These are phyloP conservation scores for Lipomyces kockii DNA, from an alignment of 805 yeast species.

Conservation along the genomic window DNA sequence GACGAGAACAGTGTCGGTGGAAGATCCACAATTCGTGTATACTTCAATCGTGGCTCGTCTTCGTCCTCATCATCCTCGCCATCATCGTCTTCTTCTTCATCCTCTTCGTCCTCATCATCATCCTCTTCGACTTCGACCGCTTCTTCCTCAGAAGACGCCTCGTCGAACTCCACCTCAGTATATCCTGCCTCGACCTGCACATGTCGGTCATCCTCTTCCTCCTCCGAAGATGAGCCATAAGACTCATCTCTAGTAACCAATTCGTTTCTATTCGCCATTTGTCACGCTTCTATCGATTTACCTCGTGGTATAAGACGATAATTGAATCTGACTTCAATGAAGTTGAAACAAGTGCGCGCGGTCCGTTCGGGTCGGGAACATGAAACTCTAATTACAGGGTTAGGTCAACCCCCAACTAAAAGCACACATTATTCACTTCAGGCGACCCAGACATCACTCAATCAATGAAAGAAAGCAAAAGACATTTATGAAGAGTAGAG, in stretches of 20 bases:
- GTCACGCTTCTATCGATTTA: background rate
- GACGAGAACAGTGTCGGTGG: constrained; percentile 72
- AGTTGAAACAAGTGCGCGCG: too few species aligned
- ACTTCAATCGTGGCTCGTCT: constrained; percentile 70
- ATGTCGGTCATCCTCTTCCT: constrained; percentile 25
- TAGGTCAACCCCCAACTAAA: background rate
- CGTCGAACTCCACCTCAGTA: constrained; percentile 21
- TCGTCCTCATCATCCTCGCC: constrained; percentile 46
- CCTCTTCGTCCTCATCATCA: constrained; percentile 36
- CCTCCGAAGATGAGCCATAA: constrained; percentile 30
- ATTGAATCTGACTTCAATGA: background rate
- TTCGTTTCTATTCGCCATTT: constrained; percentile 16
- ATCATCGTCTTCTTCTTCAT: constrained; percentile 36
- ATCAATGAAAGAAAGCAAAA: too few species aligned
- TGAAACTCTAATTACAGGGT: background rate
- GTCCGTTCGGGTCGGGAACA: too few species aligned
- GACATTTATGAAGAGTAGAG: too few species aligned
- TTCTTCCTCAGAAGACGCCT: constrained; percentile 16
- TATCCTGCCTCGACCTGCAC: constrained; percentile 29
- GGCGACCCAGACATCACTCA: too few species aligned
- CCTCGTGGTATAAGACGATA: background rate
- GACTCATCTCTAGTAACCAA: constrained; percentile 29
- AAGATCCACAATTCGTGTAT: constrained; percentile 67
- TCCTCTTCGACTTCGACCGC: constrained; percentile 21
- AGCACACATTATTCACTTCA: too few species aligned